These are phyloP conservation scores for Saccharomycopsis hybrid DNA, from an alignment of 1,139 yeast genomes.

Conservation along the genomic window DNA sequence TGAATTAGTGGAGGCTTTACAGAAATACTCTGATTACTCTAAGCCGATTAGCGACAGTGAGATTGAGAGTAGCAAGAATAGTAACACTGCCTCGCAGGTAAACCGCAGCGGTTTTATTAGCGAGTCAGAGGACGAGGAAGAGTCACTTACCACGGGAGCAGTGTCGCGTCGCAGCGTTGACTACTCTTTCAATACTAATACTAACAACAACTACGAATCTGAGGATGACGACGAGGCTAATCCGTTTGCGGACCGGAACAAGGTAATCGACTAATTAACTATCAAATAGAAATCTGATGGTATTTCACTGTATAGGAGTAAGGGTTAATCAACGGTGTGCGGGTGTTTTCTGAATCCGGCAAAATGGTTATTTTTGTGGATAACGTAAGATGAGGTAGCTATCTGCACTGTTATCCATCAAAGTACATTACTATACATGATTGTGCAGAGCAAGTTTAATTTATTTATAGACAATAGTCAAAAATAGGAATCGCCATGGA, in stretches of 20 bases:
- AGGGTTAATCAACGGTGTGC: too few relatives aligned
- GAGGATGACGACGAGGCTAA: constrained; percentile 37
- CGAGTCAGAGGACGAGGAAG: constrained; percentile 12
- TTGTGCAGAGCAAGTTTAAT: too few relatives aligned
- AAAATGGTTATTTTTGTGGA: too few relatives aligned
- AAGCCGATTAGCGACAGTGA: constrained; percentile 42
- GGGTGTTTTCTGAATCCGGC: too few relatives aligned
- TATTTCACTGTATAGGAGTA: too few relatives aligned
- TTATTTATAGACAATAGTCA: too few relatives aligned
- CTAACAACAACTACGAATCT: constrained; percentile 8
- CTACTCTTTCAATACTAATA: constrained; percentile 21
- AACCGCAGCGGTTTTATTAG: constrained; percentile 23
- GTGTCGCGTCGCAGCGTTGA: constrained; percentile 9
- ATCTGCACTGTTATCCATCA: too few relatives aligned
- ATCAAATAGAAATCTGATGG: too few relatives aligned
- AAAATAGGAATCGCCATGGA: too few relatives aligned
- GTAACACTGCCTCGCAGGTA: constrained; percentile 25
- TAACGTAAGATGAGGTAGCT: too few relatives aligned
- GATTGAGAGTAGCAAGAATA: constrained; percentile 35
- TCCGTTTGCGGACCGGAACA: constrained; percentile 68
- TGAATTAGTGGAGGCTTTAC: constrained; percentile 68
- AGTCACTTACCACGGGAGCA: constrained; percentile 23
- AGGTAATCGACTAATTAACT: constrained; percentile 28
- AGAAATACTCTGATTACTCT: constrained; percentile 56
- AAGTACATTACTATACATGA: too few relatives aligned